Conservation (phyloP, 257 asterid genomes). For the Nemophila menziesii region DNA sequence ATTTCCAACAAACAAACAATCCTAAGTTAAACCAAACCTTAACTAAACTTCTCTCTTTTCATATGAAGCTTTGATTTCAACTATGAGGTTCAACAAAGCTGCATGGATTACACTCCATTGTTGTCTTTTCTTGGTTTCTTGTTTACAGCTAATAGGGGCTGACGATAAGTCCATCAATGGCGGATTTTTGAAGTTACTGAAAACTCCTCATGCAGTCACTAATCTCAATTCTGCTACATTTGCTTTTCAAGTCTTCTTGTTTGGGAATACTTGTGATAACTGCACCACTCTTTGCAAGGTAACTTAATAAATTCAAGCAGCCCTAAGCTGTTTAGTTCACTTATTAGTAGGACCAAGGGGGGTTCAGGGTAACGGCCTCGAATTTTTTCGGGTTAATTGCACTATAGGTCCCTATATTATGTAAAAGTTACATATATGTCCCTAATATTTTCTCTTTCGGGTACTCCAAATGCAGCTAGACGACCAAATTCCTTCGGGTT, state of each 20-base stretch:
- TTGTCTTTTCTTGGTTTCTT: conserved; percentile 26
- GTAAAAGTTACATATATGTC: no score
- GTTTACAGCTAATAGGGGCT: conserved; percentile 24
- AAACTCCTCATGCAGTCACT: conserved; percentile 53
- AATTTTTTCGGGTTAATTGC: no score
- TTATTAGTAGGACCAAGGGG: no score
- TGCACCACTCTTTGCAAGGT: conserved; percentile 81
- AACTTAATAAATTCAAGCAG: conserved; percentile 14
- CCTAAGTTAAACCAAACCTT: neutral
- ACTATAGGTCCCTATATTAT: no score
- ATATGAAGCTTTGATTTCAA: neutral
- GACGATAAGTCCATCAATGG: conserved; percentile 12
- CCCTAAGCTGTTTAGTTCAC: no score
- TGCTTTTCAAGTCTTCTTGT: conserved; percentile 37
- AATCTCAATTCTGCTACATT: conserved; percentile 45
- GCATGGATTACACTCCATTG: conserved; percentile 22
- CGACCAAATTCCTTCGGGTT: conserved; percentile 32
- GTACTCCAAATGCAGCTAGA: conserved; percentile 67
- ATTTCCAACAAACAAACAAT: neutral
- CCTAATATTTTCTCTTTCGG: no score
- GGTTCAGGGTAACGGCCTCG: no score
- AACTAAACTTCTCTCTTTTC: neutral
- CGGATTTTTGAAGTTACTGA: conserved; percentile 37
- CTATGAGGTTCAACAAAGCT: conserved; percentile 29
- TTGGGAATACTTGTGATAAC: conserved; percentile 26